Conservation (phyloP, 2,329 filamentous ascomycete species). For the Diplodia corticola region DNA sequence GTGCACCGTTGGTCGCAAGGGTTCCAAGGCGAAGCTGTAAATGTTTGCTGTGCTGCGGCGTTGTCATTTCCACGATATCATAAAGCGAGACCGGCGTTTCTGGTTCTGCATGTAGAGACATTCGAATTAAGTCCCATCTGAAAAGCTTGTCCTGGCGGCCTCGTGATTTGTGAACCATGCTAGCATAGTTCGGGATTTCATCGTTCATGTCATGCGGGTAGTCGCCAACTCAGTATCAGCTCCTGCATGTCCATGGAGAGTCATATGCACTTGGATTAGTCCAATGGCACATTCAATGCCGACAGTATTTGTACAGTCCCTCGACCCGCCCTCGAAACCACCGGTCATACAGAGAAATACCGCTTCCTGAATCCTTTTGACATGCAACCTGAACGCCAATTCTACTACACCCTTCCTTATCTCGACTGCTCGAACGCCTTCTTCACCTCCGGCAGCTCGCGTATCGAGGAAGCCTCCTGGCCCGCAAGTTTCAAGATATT, state of each 20-base stretch:
- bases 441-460: conserved; percentile 41
- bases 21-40: conserved; percentile 46
- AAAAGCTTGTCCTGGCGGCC: too few species aligned
- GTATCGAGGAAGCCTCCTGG: conserved; percentile 35
- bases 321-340: neutral
- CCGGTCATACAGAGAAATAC: conserved; percentile 11
- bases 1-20: conserved; percentile 74
- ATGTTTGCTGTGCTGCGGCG: conserved; percentile 8
- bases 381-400: conserved; percentile 19
- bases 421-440: conserved; percentile 35
- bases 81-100: conserved; percentile 22
- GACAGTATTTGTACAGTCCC: neutral
- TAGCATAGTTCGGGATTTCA: neutral
- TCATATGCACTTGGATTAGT: neutral
- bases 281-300: neutral
- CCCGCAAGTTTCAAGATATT: conserved; percentile 78
- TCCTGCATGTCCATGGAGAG: neutral
- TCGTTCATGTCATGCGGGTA: neutral
- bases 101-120: conserved; percentile 3
- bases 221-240: neutral
- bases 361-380: conserved; percentile 4
- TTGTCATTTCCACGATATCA: conserved; percentile 19
- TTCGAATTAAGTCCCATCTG: neutral
- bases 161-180: neutral
- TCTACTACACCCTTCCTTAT: neutral